Conservation (phyloP, 2,329 filamentous ascomycete species). For the Diaporthe eres region DNA sequence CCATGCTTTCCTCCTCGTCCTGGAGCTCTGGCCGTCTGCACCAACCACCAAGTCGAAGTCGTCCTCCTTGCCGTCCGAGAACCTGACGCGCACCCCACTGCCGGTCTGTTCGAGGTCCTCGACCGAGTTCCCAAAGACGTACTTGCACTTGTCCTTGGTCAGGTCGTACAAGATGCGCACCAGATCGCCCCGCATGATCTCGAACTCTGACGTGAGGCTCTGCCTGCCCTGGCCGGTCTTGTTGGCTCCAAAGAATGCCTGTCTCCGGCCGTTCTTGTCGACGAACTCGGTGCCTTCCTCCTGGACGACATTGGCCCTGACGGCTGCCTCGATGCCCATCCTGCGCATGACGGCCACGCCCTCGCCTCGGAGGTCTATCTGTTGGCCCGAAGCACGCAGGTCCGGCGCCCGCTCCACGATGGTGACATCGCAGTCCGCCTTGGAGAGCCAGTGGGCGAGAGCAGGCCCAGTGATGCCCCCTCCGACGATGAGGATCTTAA, state of each 20-base stretch:
- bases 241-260: slow-evolving; percentile 58
- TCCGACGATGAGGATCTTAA: slow-evolving; percentile 40
- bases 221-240: slow-evolving; percentile 58
- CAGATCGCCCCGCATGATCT: slow-evolving; percentile 73
- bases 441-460: slow-evolving; percentile 46
- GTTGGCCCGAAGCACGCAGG: slow-evolving; percentile 46
- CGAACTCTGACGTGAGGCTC: slow-evolving; percentile 67
- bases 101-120: slow-evolving; percentile 50
- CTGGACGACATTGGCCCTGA: slow-evolving; percentile 38
- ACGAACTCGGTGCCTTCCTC: slow-evolving; percentile 61
- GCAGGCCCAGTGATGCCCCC: slow-evolving; percentile 47
- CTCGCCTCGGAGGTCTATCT: slow-evolving; percentile 48
- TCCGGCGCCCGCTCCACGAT: slow-evolving; percentile 47
- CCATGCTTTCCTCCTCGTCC: slow-evolving; percentile 59
- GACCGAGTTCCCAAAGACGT: slow-evolving; percentile 50
- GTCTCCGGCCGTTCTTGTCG: slow-evolving; percentile 53
- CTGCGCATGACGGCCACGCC: slow-evolving; percentile 46
- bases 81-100: slow-evolving; percentile 53
- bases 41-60: slow-evolving; percentile 67
- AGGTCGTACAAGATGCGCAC: slow-evolving; percentile 63
- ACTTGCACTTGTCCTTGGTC: slow-evolving; percentile 48
- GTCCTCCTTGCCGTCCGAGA: slow-evolving; percentile 59
- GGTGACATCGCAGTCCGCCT: slow-evolving; percentile 44
- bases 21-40: slow-evolving; percentile 68
- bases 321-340: slow-evolving; percentile 44